Conservation (phyloP, 2,329 filamentous ascomycete species). For the Alternaria gaisen region DNA sequence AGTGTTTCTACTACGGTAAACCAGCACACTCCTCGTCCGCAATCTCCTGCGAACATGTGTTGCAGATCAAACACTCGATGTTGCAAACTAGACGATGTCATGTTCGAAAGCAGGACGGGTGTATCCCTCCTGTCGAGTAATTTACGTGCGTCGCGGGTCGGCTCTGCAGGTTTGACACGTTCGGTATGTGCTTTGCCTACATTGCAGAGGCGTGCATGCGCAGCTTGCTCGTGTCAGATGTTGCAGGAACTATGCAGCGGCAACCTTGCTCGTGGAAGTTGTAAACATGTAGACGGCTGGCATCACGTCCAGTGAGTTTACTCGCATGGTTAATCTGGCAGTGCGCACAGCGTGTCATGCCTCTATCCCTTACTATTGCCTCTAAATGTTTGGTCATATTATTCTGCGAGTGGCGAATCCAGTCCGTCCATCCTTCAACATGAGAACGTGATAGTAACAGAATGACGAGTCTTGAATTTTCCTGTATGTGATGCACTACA, state of each 20-base stretch:
- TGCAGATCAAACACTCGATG: constrained; percentile 12
- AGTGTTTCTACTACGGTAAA: background rate
- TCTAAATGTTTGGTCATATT: background rate
- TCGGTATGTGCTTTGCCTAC: constrained; percentile 13
- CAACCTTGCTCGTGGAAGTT: constrained; percentile 5
- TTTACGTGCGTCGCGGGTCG: constrained; percentile 22
- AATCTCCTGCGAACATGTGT: constrained; percentile 20
- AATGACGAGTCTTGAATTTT: background rate
- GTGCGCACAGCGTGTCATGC: background rate
- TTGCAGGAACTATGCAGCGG: background rate
- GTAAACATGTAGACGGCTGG: background rate
- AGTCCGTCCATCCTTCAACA: background rate
- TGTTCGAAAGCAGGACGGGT: constrained; percentile 1
- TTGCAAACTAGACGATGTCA: constrained; percentile 4
- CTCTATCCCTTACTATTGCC: background rate
- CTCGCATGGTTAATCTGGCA: background rate
- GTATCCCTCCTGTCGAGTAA: constrained; percentile 24
- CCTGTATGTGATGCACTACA: background rate
- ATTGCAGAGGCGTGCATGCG: constrained; percentile 15
- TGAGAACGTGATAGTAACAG: background rate
- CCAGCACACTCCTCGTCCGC: background rate
- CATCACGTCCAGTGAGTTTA: background rate
- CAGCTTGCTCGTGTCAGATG: constrained; percentile 10
- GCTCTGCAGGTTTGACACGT: constrained; percentile 16
- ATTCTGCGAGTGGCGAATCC: background rate